Evolutionary conservation across 805 yeast species (phyloP).

Genomic region (Yarrowia alimentaria): DNA sequence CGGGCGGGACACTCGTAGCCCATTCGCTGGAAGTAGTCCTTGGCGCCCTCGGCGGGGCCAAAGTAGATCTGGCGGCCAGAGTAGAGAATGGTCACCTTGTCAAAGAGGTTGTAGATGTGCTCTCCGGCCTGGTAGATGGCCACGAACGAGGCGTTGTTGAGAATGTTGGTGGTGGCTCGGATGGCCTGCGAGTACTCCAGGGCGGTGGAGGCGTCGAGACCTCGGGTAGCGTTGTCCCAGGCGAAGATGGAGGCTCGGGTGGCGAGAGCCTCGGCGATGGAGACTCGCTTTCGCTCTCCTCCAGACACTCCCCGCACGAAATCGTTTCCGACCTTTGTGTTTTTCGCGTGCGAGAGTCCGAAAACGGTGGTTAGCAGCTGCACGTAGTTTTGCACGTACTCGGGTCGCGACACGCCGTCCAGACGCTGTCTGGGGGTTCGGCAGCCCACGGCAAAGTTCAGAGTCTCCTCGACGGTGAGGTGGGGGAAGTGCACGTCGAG

Average conservation of each 20-base stretch:
- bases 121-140: conserved; percentile 72
- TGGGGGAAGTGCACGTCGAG: conserved; percentile 74
- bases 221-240: conserved; percentile 85
- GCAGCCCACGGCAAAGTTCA: conserved; percentile 65
- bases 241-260: conserved; percentile 63
- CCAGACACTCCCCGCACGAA: conserved; percentile 74
- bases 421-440: conserved; percentile 61
- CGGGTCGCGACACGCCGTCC: conserved; percentile 47
- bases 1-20: conserved; percentile 64
- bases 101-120: conserved; percentile 61
- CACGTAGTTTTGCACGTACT: conserved; percentile 50
- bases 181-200: conserved; percentile 68
- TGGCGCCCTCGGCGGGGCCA: conserved; percentile 58
- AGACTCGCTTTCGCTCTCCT: conserved; percentile 83
- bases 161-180: conserved; percentile 57
- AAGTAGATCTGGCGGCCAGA: conserved; percentile 62
- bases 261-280: conserved; percentile 73
- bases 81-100: conserved; percentile 59
- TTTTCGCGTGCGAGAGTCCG: conserved; percentile 59
- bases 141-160: conserved; percentile 57
- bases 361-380: conserved; percentile 54
- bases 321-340: conserved; percentile 62
- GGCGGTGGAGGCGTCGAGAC: conserved; percentile 82
- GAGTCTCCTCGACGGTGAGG: conserved; percentile 69
- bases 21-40: conserved; percentile 58